These are phyloP conservation scores for Vicia faba DNA, from an alignment of 306 rosid genomes.

Conservation along the genomic window DNA sequence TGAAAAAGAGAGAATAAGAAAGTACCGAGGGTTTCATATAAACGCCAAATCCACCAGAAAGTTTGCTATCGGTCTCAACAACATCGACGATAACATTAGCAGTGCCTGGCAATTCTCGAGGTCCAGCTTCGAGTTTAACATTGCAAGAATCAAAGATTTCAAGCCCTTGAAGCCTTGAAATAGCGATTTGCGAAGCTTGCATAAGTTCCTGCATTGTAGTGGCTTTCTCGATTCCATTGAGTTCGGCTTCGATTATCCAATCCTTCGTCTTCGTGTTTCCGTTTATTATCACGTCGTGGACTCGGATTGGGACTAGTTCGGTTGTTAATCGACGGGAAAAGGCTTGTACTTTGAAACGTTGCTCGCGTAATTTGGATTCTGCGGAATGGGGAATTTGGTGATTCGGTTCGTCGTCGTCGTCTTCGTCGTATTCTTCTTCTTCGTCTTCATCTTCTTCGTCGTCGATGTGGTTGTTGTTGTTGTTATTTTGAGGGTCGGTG, in stretches of 20 bases:
- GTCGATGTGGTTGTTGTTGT: slow-evolving; percentile 32
- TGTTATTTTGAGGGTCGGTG: too few species aligned
- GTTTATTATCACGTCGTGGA: slow-evolving; percentile 72
- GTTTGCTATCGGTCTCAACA: slow-evolving; percentile 51
- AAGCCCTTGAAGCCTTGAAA: slow-evolving; percentile 63
- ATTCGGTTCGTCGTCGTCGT: slow-evolving; percentile 33
- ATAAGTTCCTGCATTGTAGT: slow-evolving; percentile 75
- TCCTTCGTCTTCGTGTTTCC: slow-evolving; percentile 88
- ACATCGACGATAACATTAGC: slow-evolving; percentile 82
- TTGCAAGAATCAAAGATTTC: slow-evolving; percentile 76
- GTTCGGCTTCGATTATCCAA: slow-evolving; percentile 73
- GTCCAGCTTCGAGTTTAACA: slow-evolving; percentile 79
- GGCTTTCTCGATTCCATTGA: slow-evolving; percentile 60
- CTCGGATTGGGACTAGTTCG: slow-evolving; percentile 67
- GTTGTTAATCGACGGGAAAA: slow-evolving; percentile 59
- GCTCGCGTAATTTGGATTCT: slow-evolving; percentile 47
- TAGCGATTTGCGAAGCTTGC: slow-evolving; percentile 61
- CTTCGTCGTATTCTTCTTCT: slow-evolving; percentile 31
- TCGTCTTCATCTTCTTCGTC: slow-evolving; percentile 20
- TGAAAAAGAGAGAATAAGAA: neutral
- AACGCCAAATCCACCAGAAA: slow-evolving; percentile 67
- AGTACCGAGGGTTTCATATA: slow-evolving; percentile 77
- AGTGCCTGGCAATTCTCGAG: slow-evolving; percentile 70
- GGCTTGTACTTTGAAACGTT: slow-evolving; percentile 54
- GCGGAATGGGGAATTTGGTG: slow-evolving; percentile 39